Base-by-base conservation (phyloP, 2,329 filamentous ascomycete genomes). In the Sporothrix protearum region DNA sequence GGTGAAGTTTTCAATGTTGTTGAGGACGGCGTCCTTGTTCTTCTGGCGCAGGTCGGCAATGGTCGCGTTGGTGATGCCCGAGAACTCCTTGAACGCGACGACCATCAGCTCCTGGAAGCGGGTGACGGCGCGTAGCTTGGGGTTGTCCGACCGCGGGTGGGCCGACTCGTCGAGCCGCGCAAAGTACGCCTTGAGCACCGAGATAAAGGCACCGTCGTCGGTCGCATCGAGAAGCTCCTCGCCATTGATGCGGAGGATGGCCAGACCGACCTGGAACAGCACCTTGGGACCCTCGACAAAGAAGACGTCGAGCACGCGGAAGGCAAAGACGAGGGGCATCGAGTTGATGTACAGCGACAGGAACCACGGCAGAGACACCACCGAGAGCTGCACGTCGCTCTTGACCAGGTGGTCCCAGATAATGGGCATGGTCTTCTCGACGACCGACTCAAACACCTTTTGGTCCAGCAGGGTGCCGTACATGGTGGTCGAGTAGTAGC, bases 401-500 rank as follows among this genome's bases (percentile, higher is more conserved):
- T 96, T 97, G 75, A 94, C 92, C n/a, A 99, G 88, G 78, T 99
- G 96, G 28, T 98, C 95, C 94, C 96, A 99, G 19, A 99, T 87
- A 72, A 99, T 91, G 1, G 96, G 96, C 94, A 99, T 98, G 1
- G 96, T 99, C 82, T 93, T 96, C 80, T 99, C 96, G n/a, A 99
- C 96, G 3, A 99, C 85, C 2, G 92, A 96, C 82, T 99, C 96
- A 77, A 99, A 99, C 16, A 99, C 96, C 76, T 96, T 93, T 78
- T 99, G 96, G 78, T 99, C 96, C 51, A 99, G 87, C 5, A 99
- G 85, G 0, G 96, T 99, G 76, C 96, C 96, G 81, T 99, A 99
- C 96, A 99, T 99, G 75, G 96, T 99, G 22, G 92, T 96, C 5
- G 95, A 98, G 81, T 99, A 99, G 83, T 99, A 99, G 4, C 96